phyloP scores from a whole-genome alignment of 2,329 filamentous ascomycete species.

The Aciculosporium take region DNA sequence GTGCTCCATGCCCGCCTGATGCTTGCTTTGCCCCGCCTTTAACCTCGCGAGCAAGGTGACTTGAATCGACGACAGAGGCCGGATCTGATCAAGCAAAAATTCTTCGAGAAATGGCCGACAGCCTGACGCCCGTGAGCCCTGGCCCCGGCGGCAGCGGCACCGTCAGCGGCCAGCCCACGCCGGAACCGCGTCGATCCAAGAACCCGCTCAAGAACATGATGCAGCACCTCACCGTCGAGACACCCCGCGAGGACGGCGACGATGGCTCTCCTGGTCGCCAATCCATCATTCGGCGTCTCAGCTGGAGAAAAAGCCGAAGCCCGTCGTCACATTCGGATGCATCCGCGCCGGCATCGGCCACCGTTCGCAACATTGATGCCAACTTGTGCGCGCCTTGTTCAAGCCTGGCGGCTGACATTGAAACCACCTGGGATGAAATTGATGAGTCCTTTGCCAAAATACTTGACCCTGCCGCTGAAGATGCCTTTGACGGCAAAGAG shows the following conservation, averaged over 20 bases:
- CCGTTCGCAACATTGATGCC: slow-evolving; percentile 16
- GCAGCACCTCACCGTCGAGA: slow-evolving; percentile 23
- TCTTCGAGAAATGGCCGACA: slow-evolving; percentile 14
- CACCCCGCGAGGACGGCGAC: slow-evolving; percentile 15
- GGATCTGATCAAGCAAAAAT: background rate
- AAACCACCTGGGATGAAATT: slow-evolving; percentile 18
- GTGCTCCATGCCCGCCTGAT: background rate
- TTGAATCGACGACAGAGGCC: no score
- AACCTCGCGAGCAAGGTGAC: background rate
- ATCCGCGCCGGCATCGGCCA: slow-evolving; percentile 7
- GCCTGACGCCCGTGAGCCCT: slow-evolving; percentile 13
- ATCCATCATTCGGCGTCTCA: slow-evolving; percentile 22
- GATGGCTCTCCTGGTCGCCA: slow-evolving; percentile 14
- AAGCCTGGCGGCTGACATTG: slow-evolving; percentile 20
- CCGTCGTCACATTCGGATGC: slow-evolving; percentile 21
- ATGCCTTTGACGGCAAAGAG: slow-evolving; percentile 19
- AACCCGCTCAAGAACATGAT: slow-evolving; percentile 24
- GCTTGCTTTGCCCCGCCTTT: background rate
- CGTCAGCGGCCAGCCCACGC: slow-evolving; percentile 12
- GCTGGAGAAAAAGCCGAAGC: slow-evolving; percentile 22
- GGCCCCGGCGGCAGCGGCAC: slow-evolving; percentile 12
- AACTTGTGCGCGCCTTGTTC: slow-evolving; percentile 18
- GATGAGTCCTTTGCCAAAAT: slow-evolving; percentile 16
- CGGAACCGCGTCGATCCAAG: slow-evolving; percentile 19
- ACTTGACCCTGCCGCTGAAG: slow-evolving; percentile 16